phyloP scores from a whole-genome alignment of 2,329 filamentous ascomycete genomes.

The Sphaerulina vaccinii region DNA sequence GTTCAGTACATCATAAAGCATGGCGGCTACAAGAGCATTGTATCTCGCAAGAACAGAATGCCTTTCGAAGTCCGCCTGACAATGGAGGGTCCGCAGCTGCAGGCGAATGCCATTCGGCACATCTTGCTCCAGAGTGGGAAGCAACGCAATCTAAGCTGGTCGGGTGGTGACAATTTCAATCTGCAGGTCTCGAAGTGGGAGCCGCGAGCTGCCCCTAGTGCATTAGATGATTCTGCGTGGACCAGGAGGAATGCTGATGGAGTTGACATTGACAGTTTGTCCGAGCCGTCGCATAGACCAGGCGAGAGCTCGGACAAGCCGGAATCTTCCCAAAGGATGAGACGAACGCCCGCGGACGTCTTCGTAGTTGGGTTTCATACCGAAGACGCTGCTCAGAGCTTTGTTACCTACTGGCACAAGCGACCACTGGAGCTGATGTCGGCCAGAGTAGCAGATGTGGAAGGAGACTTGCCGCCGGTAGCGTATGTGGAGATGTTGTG shows the following conservation, averaged over 20 bases:
- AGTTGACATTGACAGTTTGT: slow-evolving; percentile 2
- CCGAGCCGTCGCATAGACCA: neutral
- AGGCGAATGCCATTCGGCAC: slow-evolving; percentile 23
- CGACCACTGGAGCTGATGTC: slow-evolving; percentile 41
- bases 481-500: slow-evolving; percentile 51
- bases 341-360: slow-evolving; percentile 42
- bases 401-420: slow-evolving; percentile 54
- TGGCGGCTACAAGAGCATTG: slow-evolving; percentile 34
- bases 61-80: slow-evolving; percentile 37
- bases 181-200: slow-evolving; percentile 33
- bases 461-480: slow-evolving; percentile 42
- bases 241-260: slow-evolving; percentile 7
- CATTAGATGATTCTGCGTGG: slow-evolving; percentile 6
- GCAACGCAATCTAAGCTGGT: slow-evolving; percentile 32
- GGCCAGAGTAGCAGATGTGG: slow-evolving; percentile 19
- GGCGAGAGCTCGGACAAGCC: neutral
- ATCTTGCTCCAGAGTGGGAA: slow-evolving; percentile 31
- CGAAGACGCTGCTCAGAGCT: slow-evolving; percentile 54
- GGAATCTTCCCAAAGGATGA: slow-evolving; percentile 33
- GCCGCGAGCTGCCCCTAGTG: slow-evolving; percentile 10
- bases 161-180: slow-evolving; percentile 27
- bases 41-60: slow-evolving; percentile 30
- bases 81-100: slow-evolving; percentile 36
- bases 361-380: slow-evolving; percentile 56
- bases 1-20: slow-evolving; percentile 39